These are phyloP conservation scores for Hansenula lynferdii DNA, from an alignment of 1,139 yeast genomes.

Conservation along the genomic window DNA sequence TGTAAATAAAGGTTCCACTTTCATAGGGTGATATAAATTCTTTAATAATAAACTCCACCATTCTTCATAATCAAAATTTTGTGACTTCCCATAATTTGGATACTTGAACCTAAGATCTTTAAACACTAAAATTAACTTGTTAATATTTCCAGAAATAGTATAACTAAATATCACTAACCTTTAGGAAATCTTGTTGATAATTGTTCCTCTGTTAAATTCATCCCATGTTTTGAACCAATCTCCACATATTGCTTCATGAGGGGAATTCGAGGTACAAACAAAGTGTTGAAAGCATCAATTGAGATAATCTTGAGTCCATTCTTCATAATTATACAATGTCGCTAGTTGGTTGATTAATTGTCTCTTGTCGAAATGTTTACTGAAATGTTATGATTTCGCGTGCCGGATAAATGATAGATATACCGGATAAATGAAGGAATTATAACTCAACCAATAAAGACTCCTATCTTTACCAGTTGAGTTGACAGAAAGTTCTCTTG, in stretches of 20 bases:
- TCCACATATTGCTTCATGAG: constrained; percentile 47
- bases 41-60: constrained; percentile 61
- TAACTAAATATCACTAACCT: not conserved
- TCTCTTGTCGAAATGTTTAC: too few species aligned
- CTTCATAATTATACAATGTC: too few species aligned
- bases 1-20: constrained; percentile 25
- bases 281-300: constrained; percentile 64
- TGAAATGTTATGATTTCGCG: too few species aligned
- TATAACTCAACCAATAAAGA: too few species aligned
- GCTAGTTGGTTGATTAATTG: too few species aligned
- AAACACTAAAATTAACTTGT: constrained; percentile 18
- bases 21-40: constrained; percentile 34
- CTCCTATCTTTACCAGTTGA: too few species aligned
- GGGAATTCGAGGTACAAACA: constrained; percentile 53
- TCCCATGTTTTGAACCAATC: constrained; percentile 40
- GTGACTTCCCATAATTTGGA: constrained; percentile 59
- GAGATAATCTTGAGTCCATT: constrained; percentile 42
- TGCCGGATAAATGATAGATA: too few species aligned
- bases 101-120: constrained; percentile 27
- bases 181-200: constrained; percentile 25
- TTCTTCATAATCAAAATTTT: constrained; percentile 30
- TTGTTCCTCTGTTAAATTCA: constrained; percentile 30
- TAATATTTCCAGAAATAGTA: too few species aligned
- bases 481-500: too few species aligned
- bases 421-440: too few species aligned